These are phyloP conservation scores for Fusarium zealandicum DNA, from an alignment of 2,329 filamentous ascomycete genomes.

Conservation along the genomic window DNA sequence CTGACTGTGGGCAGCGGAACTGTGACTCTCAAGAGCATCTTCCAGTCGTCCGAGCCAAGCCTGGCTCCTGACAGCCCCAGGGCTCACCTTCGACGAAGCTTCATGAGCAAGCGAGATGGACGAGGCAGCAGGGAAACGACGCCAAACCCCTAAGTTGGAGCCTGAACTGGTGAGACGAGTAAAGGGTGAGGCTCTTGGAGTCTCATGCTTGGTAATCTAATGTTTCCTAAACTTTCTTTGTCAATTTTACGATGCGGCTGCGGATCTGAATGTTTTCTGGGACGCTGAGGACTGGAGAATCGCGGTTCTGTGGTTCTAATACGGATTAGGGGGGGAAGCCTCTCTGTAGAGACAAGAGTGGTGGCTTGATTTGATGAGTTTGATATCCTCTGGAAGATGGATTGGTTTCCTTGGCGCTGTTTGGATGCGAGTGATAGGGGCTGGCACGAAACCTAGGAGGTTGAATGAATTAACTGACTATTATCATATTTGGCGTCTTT, in stretches of 20 bases:
- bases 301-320: slow-evolving; percentile 13
- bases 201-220: slow-evolving; percentile 1
- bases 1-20: slow-evolving; percentile 76
- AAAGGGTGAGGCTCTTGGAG: too few relatives aligned
- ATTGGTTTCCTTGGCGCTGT: slow-evolving; percentile 26
- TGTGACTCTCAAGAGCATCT: slow-evolving; percentile 77
- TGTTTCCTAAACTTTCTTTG: not conserved
- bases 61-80: slow-evolving; percentile 56
- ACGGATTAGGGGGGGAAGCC: not conserved
- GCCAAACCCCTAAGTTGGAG: slow-evolving; percentile 43
- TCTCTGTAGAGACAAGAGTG: slow-evolving; percentile 2
- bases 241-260: not conserved
- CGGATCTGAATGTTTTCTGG: slow-evolving; percentile 12
- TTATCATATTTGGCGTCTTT: not conserved
- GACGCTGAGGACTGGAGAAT: slow-evolving; percentile 1
- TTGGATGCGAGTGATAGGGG: slow-evolving; percentile 18
- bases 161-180: not conserved
- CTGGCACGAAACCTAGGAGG: slow-evolving; percentile 22
- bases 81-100: slow-evolving; percentile 58
- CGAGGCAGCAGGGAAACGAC: slow-evolving; percentile 54
- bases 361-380: slow-evolving; percentile 11
- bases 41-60: slow-evolving; percentile 60
- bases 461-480: slow-evolving; percentile 23
- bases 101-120: slow-evolving; percentile 61
- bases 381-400: slow-evolving; percentile 27